phyloP scores from a whole-genome alignment of 805 yeast genomes.

The Metschnikowia shivogae region DNA sequence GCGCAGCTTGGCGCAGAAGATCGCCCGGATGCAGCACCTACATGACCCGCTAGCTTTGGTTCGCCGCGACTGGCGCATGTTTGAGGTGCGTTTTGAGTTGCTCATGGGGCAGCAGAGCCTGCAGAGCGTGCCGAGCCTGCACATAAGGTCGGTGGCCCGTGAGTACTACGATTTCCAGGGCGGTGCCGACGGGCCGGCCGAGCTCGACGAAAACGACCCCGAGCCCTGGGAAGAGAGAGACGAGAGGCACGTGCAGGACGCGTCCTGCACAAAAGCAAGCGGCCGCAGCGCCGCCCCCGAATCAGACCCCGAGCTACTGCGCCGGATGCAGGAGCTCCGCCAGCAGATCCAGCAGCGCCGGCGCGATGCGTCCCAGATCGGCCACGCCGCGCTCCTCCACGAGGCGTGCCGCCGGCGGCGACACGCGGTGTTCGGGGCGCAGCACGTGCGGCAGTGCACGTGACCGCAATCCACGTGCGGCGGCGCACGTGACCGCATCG shows the following conservation, averaged over 20 bases:
- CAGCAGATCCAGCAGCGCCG: constrained; percentile 10
- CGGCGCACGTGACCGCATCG: not conserved
- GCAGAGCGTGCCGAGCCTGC: not conserved
- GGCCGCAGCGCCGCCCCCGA: constrained; percentile 5
- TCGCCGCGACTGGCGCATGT: not conserved
- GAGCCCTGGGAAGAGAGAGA: constrained; percentile 8
- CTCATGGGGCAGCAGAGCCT: not conserved
- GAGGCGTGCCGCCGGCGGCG: constrained; percentile 9
- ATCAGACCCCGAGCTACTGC: constrained; percentile 10
- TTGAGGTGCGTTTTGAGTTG: constrained; percentile 6
- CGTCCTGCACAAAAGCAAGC: constrained; percentile 5
- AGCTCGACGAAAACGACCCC: constrained; percentile 2
- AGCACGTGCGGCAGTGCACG: too few relatives aligned
- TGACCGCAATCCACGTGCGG: too few relatives aligned
- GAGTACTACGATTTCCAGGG: not conserved
- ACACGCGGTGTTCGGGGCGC: constrained; percentile 13
- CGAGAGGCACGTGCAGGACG: constrained; percentile 6
- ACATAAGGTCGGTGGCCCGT: not conserved
- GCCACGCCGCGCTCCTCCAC: constrained; percentile 14
- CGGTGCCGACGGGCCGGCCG: not conserved
- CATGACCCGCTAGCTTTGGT: not conserved
- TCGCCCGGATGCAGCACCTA: not conserved
- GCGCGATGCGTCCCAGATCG: constrained; percentile 7
- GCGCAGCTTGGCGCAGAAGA: constrained; percentile 2
- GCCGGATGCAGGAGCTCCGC: constrained; percentile 13